Conservation (phyloP, 2,329 filamentous ascomycete species). For the Neofusicoccum sp. region DNA sequence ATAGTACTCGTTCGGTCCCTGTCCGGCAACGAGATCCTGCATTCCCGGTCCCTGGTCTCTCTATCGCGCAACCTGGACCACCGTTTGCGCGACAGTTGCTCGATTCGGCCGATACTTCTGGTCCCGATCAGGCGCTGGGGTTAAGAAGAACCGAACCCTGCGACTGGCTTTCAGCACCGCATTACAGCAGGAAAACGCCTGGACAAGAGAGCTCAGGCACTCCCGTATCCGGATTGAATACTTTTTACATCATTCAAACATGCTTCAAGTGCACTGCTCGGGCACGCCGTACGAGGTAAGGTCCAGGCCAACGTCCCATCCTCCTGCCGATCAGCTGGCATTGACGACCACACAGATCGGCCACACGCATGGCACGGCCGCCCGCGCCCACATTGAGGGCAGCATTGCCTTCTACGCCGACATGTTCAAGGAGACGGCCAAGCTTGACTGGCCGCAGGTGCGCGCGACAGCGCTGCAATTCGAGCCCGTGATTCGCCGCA, state of each 20-base stretch:
- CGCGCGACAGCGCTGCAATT: constrained; percentile 48
- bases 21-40: no score
- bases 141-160: not conserved
- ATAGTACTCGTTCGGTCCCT: no score
- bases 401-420: constrained; percentile 48
- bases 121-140: not conserved
- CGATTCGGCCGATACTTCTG: not conserved
- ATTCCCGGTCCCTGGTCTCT: not conserved
- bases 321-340: not conserved
- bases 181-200: no score
- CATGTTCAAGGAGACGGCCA: constrained; percentile 49
- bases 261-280: constrained; percentile 41
- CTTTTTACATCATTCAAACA: constrained; percentile 23
- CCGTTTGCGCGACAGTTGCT: no score
- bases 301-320: not conserved
- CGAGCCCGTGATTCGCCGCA: constrained; percentile 42
- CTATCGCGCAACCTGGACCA: no score
- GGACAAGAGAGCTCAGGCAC: no score
- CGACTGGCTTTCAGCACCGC: not conserved
- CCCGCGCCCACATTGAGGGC: constrained; percentile 40
- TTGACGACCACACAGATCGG: constrained; percentile 41
- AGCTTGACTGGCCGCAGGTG: constrained; percentile 48
- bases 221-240: not conserved
- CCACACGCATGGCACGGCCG: constrained; percentile 44
- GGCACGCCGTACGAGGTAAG: constrained; percentile 46